These are phyloP conservation scores for Avicennia marina DNA, from an alignment of 257 asterid species.

Conservation along the genomic window DNA sequence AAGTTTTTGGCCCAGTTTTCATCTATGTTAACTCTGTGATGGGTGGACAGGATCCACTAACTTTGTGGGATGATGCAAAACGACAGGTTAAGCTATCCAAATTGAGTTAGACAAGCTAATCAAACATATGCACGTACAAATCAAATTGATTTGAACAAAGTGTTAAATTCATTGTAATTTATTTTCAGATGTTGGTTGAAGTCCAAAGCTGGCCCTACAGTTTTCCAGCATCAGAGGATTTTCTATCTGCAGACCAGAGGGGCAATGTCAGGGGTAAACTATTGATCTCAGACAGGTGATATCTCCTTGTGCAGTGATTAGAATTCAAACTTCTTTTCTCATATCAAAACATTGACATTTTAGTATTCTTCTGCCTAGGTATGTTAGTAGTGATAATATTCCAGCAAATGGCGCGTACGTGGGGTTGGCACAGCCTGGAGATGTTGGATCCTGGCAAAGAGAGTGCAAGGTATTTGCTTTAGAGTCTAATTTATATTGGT, in stretches of 20 bases:
- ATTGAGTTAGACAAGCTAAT: neutral
- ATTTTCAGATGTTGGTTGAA: conserved; percentile 39
- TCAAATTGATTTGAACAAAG: neutral
- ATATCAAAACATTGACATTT: neutral
- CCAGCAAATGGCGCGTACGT: conserved; percentile 65
- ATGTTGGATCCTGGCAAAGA: conserved; percentile 72
- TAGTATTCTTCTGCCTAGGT: conserved; percentile 25
- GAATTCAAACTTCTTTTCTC: neutral
- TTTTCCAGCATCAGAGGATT: conserved; percentile 79
- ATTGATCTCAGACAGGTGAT: conserved; percentile 67
- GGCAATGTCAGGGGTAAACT: conserved; percentile 63
- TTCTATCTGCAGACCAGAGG: conserved; percentile 50
- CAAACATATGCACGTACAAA: neutral
- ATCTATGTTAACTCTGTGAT: conserved; percentile 54
- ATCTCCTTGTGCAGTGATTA: conserved; percentile 6
- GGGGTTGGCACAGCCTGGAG: conserved; percentile 83
- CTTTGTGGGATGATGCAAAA: conserved; percentile 75
- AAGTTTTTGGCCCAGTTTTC: conserved; percentile 80
- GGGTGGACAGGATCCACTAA: conserved; percentile 29
- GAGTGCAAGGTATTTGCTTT: conserved; percentile 61
- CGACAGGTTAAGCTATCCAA: conserved; percentile 37
- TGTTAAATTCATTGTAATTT: neutral
- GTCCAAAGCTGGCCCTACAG: conserved; percentile 72
- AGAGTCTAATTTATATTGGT: neutral
- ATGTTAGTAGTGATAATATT: conserved; percentile 37